Evolutionary conservation across 2,329 filamentous ascomycete species (phyloP).

Genomic region (Monosporascus sp.): DNA sequence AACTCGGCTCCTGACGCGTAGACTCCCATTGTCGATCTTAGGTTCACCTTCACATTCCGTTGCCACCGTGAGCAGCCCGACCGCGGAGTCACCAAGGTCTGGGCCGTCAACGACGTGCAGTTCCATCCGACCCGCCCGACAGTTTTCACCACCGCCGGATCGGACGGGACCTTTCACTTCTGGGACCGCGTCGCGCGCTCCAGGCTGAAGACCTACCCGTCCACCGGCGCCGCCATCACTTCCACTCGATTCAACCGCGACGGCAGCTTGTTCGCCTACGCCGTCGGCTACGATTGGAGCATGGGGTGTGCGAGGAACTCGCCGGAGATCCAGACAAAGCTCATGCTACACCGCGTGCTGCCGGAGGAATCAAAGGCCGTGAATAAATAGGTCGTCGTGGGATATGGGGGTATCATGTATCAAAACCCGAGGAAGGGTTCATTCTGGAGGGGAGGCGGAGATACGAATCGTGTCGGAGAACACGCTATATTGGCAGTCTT

Average conservation of each 20-base stretch:
- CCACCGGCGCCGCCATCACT: constrained; percentile 52
- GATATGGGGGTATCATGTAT: neutral
- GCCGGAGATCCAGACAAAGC: constrained; percentile 15
- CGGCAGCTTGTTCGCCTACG: constrained; percentile 53
- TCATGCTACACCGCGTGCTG: constrained; percentile 23
- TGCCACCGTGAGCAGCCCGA: constrained; percentile 24
- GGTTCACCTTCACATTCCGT: constrained; percentile 22
- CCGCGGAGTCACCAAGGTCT: constrained; percentile 19
- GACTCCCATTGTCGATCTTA: neutral
- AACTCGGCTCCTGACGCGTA: neutral
- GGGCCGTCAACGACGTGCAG: constrained; percentile 25
- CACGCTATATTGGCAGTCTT: constrained; percentile 2
- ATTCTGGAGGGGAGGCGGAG: neutral
- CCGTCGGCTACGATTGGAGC: constrained; percentile 68
- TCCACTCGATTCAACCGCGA: constrained; percentile 56
- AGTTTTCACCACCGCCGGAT: constrained; percentile 26
- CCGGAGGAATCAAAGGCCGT: constrained; percentile 11
- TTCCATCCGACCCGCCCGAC: constrained; percentile 21
- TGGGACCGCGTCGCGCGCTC: constrained; percentile 51
- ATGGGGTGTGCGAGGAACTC: constrained; percentile 47
- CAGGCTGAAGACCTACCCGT: constrained; percentile 47
- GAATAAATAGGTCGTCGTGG: constrained; percentile 1
- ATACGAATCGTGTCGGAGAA: neutral
- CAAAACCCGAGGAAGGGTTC: too few species aligned
- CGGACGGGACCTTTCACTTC: constrained; percentile 37